These are phyloP conservation scores for Coemansia sp. DNA, from an alignment of 371 early-diverging fungal species.

Conservation along the genomic window DNA sequence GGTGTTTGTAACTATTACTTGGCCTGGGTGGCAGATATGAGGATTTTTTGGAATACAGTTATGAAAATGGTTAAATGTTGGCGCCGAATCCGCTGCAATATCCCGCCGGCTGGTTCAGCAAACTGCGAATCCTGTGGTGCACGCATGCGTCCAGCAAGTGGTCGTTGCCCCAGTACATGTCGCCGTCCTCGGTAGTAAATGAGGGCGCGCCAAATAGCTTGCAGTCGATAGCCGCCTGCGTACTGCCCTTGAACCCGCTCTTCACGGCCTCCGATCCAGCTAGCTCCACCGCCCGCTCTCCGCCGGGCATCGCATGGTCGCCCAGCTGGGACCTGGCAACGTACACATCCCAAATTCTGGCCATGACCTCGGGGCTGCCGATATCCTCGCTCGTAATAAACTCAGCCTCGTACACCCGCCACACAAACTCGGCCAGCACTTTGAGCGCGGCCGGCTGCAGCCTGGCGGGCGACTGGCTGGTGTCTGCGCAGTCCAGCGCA, in stretches of 20 bases:
- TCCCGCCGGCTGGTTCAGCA: constrained; percentile 10
- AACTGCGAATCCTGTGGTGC: constrained; percentile 16
- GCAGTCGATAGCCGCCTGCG: constrained; percentile 27
- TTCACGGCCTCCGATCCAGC: constrained; percentile 16
- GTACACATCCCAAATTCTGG: constrained; percentile 31
- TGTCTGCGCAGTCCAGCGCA: neutral
- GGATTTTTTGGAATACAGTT: too few relatives aligned
- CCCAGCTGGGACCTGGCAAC: neutral
- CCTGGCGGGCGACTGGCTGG: neutral
- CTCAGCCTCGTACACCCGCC: constrained; percentile 36
- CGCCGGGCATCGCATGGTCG: constrained; percentile 5
- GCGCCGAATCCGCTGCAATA: constrained; percentile 7
- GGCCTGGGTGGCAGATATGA: too few relatives aligned
- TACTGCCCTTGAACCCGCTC: constrained; percentile 19
- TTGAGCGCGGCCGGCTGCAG: constrained; percentile 4
- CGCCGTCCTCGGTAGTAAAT: constrained; percentile 44
- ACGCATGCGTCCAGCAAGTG: constrained; percentile 35
- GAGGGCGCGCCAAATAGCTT: constrained; percentile 50
- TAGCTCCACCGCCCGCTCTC: constrained; percentile 22
- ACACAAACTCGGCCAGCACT: constrained; percentile 45
- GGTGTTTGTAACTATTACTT: too few relatives aligned
- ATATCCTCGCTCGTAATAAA: constrained; percentile 43
- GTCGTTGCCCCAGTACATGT: constrained; percentile 53
- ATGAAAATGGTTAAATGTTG: neutral
- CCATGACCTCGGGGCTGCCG: constrained; percentile 26